phyloP scores from a whole-genome alignment of 1,284 basidiomycete genomes.

The Sporisorium iseilematis-ciliati region DNA sequence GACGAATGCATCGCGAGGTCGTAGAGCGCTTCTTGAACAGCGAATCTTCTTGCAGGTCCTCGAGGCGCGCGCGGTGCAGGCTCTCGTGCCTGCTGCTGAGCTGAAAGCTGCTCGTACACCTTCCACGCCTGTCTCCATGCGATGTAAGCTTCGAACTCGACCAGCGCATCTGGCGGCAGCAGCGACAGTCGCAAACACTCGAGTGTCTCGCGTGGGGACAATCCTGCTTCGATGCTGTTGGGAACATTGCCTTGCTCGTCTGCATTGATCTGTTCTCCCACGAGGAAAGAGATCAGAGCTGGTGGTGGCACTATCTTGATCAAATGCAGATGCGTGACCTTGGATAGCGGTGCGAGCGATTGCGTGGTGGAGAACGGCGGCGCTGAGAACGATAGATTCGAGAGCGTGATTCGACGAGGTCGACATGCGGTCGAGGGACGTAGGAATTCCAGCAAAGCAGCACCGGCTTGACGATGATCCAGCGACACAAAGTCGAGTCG shows the following conservation, averaged over 20 bases:
- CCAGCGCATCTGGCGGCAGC: conserved; percentile 39
- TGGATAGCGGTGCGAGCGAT: conserved; percentile 33
- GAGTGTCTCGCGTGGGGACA: conserved; percentile 26
- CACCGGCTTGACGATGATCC: conserved; percentile 36
- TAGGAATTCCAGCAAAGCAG: conserved; percentile 32
- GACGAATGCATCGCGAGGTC: conserved; percentile 27
- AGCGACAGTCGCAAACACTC: conserved; percentile 38
- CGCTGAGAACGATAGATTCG: conserved; percentile 42
- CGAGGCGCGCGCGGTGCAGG: conserved; percentile 38
- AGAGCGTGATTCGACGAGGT: conserved; percentile 36
- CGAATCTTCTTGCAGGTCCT: conserved; percentile 38
- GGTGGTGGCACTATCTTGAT: conserved; percentile 48
- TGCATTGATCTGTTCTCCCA: conserved; percentile 28
- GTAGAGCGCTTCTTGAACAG: conserved; percentile 43
- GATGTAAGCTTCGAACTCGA: conserved; percentile 36
- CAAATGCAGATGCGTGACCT: conserved; percentile 36
- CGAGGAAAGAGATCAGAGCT: conserved; percentile 38
- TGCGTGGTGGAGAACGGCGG: conserved; percentile 33
- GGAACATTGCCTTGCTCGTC: conserved; percentile 38
- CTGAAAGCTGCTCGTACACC: conserved; percentile 28
- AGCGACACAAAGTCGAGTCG: conserved; percentile 33
- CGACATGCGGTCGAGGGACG: conserved; percentile 26
- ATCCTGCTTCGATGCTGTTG: conserved; percentile 17
- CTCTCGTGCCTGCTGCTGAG: conserved; percentile 26
- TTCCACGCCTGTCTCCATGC: conserved; percentile 39